Base-by-base conservation (phyloP, 371 early-diverging fungal genomes). In the Rhizopus stolonifer region DNA sequence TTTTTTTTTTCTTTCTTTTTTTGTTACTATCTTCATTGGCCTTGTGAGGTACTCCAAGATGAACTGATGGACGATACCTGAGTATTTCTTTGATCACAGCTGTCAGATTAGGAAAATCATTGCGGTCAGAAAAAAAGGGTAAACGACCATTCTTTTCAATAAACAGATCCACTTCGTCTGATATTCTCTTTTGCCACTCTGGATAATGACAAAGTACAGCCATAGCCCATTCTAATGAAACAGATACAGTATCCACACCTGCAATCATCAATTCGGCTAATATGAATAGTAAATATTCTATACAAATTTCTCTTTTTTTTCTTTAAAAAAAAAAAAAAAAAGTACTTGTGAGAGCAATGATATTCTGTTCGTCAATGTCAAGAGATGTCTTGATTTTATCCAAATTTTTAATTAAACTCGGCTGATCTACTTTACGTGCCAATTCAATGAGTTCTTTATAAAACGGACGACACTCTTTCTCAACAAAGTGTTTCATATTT, bases 311-410 rank as follows among this genome's bases (percentile, higher is more conserved):
- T 2, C 13, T 36, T 9, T 5, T n/a, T 14, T n/a, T 14, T 36
- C 14, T 36, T 29, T 29, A 29, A 29, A 29, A 10, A 29, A 29
- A 29, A 29, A 29, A 29, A 15, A 15, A 21, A 19, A 21, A 26
- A 55, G 43, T 69, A 69, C 73, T 51, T 22, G 62, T 50, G 8
- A 62, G 48, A 1, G 60, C 52, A 2, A 52, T 6, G 10, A 67
- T 33, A 32, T 52, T 54, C 21, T 25, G 6, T 11, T 58, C 63
- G 32, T 57, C 58, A 15, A 63, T 33, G 2, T 31, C 40, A 4
- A 45, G 15, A 19, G 45, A 26, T 13, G 53, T 46, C 21, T 50
- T 63, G n/a, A 54, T 29, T 13, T 34, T 24, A 46, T 63, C 54
- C 13, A 63, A 17, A n/a, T 49, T 57, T 11, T 58, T 57, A 2